Conservation (phyloP, 2,329 filamentous ascomycete genomes). For the Teratosphaeria viscida region DNA sequence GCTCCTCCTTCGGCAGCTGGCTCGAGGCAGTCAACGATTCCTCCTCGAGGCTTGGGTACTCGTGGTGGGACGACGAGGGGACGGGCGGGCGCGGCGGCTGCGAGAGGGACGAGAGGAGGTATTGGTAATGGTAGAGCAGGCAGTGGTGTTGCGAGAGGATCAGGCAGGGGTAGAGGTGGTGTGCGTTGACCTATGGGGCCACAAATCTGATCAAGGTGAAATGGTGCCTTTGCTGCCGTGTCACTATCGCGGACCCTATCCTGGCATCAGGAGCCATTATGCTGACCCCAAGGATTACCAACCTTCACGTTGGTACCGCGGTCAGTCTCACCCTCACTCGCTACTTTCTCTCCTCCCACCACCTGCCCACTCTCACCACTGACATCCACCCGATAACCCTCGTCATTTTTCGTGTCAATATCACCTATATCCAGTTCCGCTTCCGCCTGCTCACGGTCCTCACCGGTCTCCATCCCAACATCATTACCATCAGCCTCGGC, state of each 20-base stretch:
- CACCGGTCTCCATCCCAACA: not conserved
- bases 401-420: not conserved
- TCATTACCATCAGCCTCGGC: not conserved
- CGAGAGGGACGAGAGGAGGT: constrained; percentile 4
- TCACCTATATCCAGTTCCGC: not conserved
- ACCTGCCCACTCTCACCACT: not conserved
- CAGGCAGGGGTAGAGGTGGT: constrained; percentile 1
- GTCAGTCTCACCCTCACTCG: not conserved
- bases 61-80: not conserved
- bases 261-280: not conserved
- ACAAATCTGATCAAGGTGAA: not conserved
- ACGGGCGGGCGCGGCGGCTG: not conserved
- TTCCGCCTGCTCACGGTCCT: not conserved
- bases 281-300: not conserved
- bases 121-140: not conserved
- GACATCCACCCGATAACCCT: not conserved
- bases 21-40: constrained; percentile 1
- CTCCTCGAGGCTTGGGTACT: constrained; percentile 1
- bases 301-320: not conserved
- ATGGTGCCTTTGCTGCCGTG: not conserved
- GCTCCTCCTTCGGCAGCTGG: constrained; percentile 5
- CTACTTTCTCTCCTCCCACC: not conserved
- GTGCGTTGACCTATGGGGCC: not conserved
- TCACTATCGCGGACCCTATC: not conserved
- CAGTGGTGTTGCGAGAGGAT: constrained; percentile 5